Evolutionary conservation across 331 rosid genomes (phyloP).

Genomic region (Malus hybrid): DNA sequence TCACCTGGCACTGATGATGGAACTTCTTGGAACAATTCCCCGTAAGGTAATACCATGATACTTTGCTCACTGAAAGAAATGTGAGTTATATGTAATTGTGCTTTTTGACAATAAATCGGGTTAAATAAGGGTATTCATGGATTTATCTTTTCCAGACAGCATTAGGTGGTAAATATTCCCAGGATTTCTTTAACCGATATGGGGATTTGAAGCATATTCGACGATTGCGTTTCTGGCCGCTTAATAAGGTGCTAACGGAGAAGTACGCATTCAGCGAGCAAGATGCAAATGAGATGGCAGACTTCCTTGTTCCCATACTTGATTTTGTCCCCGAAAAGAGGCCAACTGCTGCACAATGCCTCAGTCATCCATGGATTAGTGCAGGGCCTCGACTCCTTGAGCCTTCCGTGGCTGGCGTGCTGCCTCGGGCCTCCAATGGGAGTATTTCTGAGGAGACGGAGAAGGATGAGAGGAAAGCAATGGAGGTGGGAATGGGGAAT

Average conservation of each 20-base stretch:
- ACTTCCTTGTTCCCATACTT: constrained; percentile 59
- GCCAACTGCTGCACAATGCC: constrained; percentile 75
- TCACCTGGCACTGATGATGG: constrained; percentile 90
- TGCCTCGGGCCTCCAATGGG: constrained; percentile 20
- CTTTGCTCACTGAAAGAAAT: neutral
- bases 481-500: constrained; percentile 52
- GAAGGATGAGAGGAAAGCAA: constrained; percentile 43
- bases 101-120: neutral
- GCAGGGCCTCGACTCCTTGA: constrained; percentile 51
- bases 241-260: constrained; percentile 63
- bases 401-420: constrained; percentile 27
- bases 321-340: constrained; percentile 82
- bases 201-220: constrained; percentile 83
- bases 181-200: constrained; percentile 62
- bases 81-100: neutral
- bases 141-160: constrained; percentile 46
- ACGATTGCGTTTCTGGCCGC: constrained; percentile 69
- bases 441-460: constrained; percentile 31
- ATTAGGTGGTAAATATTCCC: constrained; percentile 67
- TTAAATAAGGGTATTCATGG: neutral
- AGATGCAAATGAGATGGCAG: constrained; percentile 58
- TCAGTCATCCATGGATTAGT: constrained; percentile 65
- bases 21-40: constrained; percentile 81
- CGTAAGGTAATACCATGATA: constrained; percentile 42
- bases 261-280: constrained; percentile 67